A percentile compares a stretch with the other conserved stretches of the same genome.
Conservation (phyloP, 805 yeast genomes). For the Priceomyces carsonii region DNA sequence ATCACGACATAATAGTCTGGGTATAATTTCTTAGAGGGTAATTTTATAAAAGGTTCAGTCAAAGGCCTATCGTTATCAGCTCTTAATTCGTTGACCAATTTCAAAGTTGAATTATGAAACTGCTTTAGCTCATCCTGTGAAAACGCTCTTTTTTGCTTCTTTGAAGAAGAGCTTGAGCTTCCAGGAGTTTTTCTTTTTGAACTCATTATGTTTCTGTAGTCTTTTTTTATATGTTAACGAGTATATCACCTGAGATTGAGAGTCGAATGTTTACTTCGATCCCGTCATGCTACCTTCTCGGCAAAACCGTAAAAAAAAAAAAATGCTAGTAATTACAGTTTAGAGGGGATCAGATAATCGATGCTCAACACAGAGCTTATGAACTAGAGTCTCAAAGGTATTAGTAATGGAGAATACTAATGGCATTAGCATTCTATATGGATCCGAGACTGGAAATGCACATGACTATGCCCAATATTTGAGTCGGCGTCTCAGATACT, state of each 20-base stretch:
- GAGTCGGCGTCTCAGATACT: constrained; percentile 54
- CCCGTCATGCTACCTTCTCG: no score
- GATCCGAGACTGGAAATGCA: constrained; percentile 91
- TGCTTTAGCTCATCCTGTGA: constrained; percentile 23
- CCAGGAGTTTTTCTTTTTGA: constrained; percentile 21
- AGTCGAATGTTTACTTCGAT: no score
- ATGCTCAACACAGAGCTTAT: background rate
- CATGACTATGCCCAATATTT: constrained; percentile 78
- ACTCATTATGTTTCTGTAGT: constrained; percentile 15
- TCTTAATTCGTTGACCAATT: constrained; percentile 28
- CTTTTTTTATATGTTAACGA: constrained; percentile 3
- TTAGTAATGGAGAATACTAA: constrained; percentile 1
- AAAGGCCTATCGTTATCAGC: constrained; percentile 28
- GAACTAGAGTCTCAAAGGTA: background rate
- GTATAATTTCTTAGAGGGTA: constrained; percentile 36
- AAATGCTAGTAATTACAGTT: background rate
- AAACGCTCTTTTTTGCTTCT: constrained; percentile 19
- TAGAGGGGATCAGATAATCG: background rate
- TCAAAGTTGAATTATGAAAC: constrained; percentile 32
- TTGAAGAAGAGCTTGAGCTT: constrained; percentile 7
- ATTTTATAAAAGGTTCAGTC: constrained; percentile 31
- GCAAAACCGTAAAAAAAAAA: no score
- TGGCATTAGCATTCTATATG: constrained; percentile 67
- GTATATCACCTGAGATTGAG: no score
- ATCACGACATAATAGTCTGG: constrained; percentile 42